These are phyloP conservation scores for Metschnikowia borealis DNA, from an alignment of 805 yeast species.

Conservation along the genomic window DNA sequence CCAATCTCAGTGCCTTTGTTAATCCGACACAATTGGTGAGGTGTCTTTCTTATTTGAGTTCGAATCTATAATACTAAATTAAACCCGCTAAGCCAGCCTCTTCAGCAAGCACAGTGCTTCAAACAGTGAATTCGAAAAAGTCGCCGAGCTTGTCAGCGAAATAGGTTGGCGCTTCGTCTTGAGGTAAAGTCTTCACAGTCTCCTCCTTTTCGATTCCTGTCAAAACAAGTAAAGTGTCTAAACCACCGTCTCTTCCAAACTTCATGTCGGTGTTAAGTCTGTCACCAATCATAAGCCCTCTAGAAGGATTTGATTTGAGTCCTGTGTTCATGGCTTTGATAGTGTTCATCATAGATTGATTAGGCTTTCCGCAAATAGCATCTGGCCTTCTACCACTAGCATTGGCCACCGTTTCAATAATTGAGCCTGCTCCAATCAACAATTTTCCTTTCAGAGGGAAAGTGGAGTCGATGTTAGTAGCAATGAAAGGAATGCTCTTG, in stretches of 20 bases:
- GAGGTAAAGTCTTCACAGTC: constrained; percentile 40
- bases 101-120: background rate
- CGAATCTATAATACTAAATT: background rate
- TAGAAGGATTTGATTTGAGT: constrained; percentile 46
- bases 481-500: constrained; percentile 68
- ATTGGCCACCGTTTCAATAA: constrained; percentile 69
- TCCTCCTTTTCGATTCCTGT: constrained; percentile 87
- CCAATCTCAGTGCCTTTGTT: background rate
- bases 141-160: constrained; percentile 76
- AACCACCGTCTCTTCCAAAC: constrained; percentile 84
- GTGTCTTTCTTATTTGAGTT: background rate
- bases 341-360: constrained; percentile 83
- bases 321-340: constrained; percentile 60
- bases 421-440: constrained; percentile 94
- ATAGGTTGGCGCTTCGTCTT: constrained; percentile 55
- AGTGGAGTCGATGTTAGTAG: constrained; percentile 93
- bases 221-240: constrained; percentile 81
- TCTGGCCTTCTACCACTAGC: constrained; percentile 81
- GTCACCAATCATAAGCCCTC: constrained; percentile 92
- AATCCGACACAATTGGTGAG: background rate
- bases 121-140: constrained; percentile 49
- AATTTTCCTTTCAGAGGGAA: constrained; percentile 84
- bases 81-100: background rate
- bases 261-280: constrained; percentile 91
- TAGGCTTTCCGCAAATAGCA: constrained; percentile 87